Percentiles rank a stretch among this genome's conserved stretches.
Evolutionary conservation across 352 stramenopile species (phyloP).

Genomic region (Phytophthora uliginosa): DNA sequence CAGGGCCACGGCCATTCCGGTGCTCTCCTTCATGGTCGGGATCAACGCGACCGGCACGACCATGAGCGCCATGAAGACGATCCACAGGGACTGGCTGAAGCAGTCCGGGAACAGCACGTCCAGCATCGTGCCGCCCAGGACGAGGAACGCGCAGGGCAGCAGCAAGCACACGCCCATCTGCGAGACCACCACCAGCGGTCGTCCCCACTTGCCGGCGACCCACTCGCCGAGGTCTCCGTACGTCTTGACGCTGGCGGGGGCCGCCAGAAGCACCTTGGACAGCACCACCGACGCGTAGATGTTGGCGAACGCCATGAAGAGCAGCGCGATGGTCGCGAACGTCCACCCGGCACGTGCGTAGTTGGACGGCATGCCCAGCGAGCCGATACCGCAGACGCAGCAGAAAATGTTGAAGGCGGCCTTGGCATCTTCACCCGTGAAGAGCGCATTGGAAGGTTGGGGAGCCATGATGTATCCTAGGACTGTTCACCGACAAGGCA

Average conservation of each 20-base stretch:
- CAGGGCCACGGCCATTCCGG: slow-evolving; percentile 29
- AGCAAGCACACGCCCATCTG: slow-evolving; percentile 39
- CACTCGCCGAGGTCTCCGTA: slow-evolving; percentile 41
- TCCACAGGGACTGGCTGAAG: slow-evolving; percentile 39
- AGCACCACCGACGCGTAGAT: slow-evolving; percentile 37
- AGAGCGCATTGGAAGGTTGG: slow-evolving; percentile 20
- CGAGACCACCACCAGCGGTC: slow-evolving; percentile 24
- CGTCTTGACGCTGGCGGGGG: slow-evolving; percentile 29
- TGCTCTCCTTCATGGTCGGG: slow-evolving; percentile 39
- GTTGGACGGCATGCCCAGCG: slow-evolving; percentile 41
- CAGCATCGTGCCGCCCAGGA: slow-evolving; percentile 32
- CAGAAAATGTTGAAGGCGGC: slow-evolving; percentile 41
- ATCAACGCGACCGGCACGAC: slow-evolving; percentile 35
- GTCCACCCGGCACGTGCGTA: slow-evolving; percentile 37
- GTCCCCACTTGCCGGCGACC: slow-evolving; percentile 31
- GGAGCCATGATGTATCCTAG: slow-evolving; percentile 15
- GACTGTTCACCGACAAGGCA: slow-evolving; percentile 5
- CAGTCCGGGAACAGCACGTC: slow-evolving; percentile 40
- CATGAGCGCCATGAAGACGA: slow-evolving; percentile 41
- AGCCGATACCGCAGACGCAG: slow-evolving; percentile 41
- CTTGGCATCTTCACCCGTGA: slow-evolving; percentile 41
- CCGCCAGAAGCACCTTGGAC: slow-evolving; percentile 33
- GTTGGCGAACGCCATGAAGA: slow-evolving; percentile 42
- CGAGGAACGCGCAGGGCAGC: slow-evolving; percentile 36
- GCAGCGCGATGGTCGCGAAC: slow-evolving; percentile 30